A percentile compares a stretch with the other conserved stretches of the same genome.
phyloP scores from a whole-genome alignment of 768 basidiomycete genomes.

The Auricularia auricula-judae region DNA sequence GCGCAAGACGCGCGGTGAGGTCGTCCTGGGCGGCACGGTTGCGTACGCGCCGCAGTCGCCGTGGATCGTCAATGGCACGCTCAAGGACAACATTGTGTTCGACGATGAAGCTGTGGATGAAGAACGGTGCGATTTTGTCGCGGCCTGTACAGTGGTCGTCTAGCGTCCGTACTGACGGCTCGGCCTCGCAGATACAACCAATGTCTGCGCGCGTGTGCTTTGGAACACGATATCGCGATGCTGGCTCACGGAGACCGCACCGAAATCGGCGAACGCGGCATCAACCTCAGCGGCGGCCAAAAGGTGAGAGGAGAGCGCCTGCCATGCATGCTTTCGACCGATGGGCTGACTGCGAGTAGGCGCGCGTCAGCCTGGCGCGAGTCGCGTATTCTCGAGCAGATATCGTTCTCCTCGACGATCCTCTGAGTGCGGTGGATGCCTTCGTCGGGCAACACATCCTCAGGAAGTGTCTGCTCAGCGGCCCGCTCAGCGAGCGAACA shows the following conservation, averaged over 20 bases:
- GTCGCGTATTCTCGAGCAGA: slow-evolving; percentile 67
- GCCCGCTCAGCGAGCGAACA: slow-evolving; percentile 43
- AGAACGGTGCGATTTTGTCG: slow-evolving; percentile 23
- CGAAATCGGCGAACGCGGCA: slow-evolving; percentile 70
- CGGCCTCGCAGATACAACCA: slow-evolving; percentile 34
- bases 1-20: slow-evolving; percentile 47
- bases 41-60: slow-evolving; percentile 52
- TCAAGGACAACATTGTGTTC: slow-evolving; percentile 67
- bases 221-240: slow-evolving; percentile 61
- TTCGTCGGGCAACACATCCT: slow-evolving; percentile 60
- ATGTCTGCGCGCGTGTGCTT: slow-evolving; percentile 52
- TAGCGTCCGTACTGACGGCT: too few species aligned
- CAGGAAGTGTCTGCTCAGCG: slow-evolving; percentile 45
- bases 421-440: slow-evolving; percentile 68
- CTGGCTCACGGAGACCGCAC: slow-evolving; percentile 60
- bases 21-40: slow-evolving; percentile 35
- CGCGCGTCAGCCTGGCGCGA: slow-evolving; percentile 62
- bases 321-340: too few species aligned
- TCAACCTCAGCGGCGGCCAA: slow-evolving; percentile 37
- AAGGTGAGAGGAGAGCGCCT: slow-evolving; percentile 13
- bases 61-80: slow-evolving; percentile 58
- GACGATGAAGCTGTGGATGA: slow-evolving; percentile 49
- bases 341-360: slow-evolving; percentile 23
- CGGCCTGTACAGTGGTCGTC: too few species aligned
- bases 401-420: slow-evolving; percentile 72